Evolutionary conservation across 225 moss, liverwort and hornwort species (phyloP), one percentile per base, ranked within the genome.

Genomic region (Asterella californica): DNA sequence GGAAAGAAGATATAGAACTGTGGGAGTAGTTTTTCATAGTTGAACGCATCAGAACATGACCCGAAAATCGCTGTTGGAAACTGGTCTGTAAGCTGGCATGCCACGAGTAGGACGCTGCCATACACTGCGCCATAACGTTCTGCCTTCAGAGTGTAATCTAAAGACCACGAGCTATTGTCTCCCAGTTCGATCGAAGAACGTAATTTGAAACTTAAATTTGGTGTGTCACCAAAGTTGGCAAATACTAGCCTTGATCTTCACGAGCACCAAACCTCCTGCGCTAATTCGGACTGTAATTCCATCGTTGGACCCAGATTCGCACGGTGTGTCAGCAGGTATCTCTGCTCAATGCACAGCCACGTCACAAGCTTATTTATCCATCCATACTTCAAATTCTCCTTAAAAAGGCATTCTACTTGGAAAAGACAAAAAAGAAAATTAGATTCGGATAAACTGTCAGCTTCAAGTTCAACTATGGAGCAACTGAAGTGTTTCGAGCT

Each of bases 71-170:
- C n/a, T 78, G 78, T 10, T 88, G 83, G 38, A 91, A 15, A 49
- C 88, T 85, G 37, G 86, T 82, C 79, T 89, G 88, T 9, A 92
- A 74, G 76, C 85, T 91, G 71, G 90, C 91, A 61, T 93, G 91
- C 86, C 90, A 91, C 91, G 90, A 93, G 27, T 87, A 84, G 32
- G 91, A 47, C 8, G 59, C 87, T 78, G 85, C 90, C 78, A 90
- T 82, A 68, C 82, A 91, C 73, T 93, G 91, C 50, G 91, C 88
- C 92, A 93, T 93, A 47, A 5, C 52, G n/a, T 78, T 59, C 36
- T 21, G 18, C 21, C 21, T 76, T 25, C 34, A 5, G 30, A 14
- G 17, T 29, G 30, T 54, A 49, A 15, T 30, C 17, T 30, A 53
- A 6, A 18, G 52, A 70, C 70, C 42, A 70, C 27, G 47, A 53